phyloP scores from a whole-genome alignment of 2,329 filamentous ascomycete genomes.

The Curvularia spicifera region DNA sequence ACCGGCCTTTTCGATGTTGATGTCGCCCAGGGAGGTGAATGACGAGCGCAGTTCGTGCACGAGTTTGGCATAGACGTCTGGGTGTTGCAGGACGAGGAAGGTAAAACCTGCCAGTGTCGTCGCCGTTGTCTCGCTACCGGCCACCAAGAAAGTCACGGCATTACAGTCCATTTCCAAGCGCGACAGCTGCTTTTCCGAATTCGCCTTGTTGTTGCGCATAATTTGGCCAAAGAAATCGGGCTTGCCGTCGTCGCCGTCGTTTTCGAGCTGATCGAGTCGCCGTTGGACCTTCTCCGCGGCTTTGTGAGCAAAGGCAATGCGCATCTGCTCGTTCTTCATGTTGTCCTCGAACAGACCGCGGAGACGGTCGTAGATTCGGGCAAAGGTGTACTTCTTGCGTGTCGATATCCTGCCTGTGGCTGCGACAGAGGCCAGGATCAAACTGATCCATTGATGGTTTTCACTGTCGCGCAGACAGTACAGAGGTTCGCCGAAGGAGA shows the following conservation, averaged over 20 bases:
- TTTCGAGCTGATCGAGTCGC: constrained; percentile 25
- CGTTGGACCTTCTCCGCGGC: constrained; percentile 23
- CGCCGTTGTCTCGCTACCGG: constrained; percentile 57
- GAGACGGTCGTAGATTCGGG: constrained; percentile 25
- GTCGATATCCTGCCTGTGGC: constrained; percentile 20
- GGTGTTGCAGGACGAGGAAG: constrained; percentile 49
- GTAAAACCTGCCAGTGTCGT: constrained; percentile 53
- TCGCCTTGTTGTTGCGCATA: constrained; percentile 28
- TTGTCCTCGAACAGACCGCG: constrained; percentile 22
- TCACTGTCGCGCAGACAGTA: constrained; percentile 38
- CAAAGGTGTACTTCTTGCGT: constrained; percentile 25
- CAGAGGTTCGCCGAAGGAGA: constrained; percentile 42
- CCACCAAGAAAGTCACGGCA: constrained; percentile 45
- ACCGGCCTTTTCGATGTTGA: constrained; percentile 36
- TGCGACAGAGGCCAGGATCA: constrained; percentile 25
- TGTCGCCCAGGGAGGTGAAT: constrained; percentile 27
- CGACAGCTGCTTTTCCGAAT: constrained; percentile 22
- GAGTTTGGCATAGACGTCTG: constrained; percentile 25
- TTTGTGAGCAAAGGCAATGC: constrained; percentile 27
- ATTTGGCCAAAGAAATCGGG: constrained; percentile 40
- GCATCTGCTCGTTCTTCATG: constrained; percentile 6
- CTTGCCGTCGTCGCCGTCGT: constrained; percentile 13
- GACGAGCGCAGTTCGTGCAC: constrained; percentile 31
- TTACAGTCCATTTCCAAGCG: constrained; percentile 47
- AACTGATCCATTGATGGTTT: constrained; percentile 40